Evolutionary conservation across 768 basidiomycete species (phyloP).

Genomic region (Mycena vulgaris): DNA sequence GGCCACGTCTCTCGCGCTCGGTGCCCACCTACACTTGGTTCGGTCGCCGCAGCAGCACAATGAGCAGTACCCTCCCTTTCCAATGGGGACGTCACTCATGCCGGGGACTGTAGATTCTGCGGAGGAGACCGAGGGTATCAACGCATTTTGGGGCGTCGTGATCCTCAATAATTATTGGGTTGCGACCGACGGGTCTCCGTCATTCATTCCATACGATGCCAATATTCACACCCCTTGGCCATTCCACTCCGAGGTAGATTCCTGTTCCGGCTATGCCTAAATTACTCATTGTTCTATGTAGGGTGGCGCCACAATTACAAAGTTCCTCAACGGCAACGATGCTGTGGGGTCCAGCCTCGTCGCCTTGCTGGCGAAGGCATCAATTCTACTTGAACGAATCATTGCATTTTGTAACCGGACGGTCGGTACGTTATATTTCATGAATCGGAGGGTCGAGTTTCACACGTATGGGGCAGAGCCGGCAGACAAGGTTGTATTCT

Average conservation of each 20-base stretch:
- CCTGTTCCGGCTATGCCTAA: background rate
- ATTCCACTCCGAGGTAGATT: background rate
- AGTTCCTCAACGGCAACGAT: constrained; percentile 18
- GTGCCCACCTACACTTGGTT: background rate
- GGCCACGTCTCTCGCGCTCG: background rate
- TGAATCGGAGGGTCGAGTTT: background rate
- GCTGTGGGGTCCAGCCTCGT: too few relatives aligned
- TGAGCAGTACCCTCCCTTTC: background rate
- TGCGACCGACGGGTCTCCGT: background rate
- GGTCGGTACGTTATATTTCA: background rate
- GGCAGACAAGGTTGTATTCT: background rate
- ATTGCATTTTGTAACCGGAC: background rate
- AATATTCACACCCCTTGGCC: constrained; percentile 24
- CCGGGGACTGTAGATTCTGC: background rate
- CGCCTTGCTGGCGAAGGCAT: too few relatives aligned
- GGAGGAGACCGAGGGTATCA: background rate
- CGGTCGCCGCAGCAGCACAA: background rate
- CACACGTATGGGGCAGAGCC: background rate
- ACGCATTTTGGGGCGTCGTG: constrained; percentile 27
- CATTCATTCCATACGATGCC: background rate
- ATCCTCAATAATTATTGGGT: constrained; percentile 27
- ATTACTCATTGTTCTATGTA: background rate
- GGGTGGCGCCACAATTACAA: background rate
- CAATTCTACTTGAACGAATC: background rate
- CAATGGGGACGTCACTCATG: background rate